These are phyloP conservation scores for Ogataea thermomethanolica DNA, from an alignment of 805 yeast species.

Conservation along the genomic window DNA sequence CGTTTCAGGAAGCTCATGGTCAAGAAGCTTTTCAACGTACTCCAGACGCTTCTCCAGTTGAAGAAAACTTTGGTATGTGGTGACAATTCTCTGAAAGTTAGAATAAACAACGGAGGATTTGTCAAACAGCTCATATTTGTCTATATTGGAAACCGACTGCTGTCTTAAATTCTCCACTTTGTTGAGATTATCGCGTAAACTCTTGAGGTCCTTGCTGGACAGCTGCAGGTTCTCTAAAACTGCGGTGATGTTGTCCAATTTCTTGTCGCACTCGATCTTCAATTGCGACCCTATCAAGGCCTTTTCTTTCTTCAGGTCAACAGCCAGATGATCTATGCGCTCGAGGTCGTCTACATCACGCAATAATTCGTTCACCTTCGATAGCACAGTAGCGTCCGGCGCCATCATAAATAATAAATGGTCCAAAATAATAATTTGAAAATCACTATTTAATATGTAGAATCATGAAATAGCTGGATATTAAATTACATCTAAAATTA, in stretches of 20 bases:
- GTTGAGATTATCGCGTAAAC: conserved; percentile 39
- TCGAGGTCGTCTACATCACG: conserved; percentile 45
- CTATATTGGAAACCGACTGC: conserved; percentile 52
- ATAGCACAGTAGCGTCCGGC: conserved; percentile 16
- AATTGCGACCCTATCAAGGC: conserved; percentile 72
- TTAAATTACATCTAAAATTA: neutral
- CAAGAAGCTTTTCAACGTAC: conserved; percentile 51
- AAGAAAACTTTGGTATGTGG: conserved; percentile 59
- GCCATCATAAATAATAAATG: conserved; percentile 13
- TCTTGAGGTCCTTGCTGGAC: conserved; percentile 43
- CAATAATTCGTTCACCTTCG: conserved; percentile 25
- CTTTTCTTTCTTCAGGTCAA: conserved; percentile 64
- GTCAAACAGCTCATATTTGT: conserved; percentile 65
- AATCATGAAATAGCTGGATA: too few species aligned
- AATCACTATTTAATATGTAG: neutral
- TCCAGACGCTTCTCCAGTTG: conserved; percentile 50
- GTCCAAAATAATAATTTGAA: neutral
- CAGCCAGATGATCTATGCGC: conserved; percentile 49
- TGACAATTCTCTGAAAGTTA: conserved; percentile 65
- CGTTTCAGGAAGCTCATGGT: conserved; percentile 33
- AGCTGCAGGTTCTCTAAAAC: conserved; percentile 25
- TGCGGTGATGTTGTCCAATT: conserved; percentile 28
- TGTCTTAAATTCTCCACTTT: conserved; percentile 37
- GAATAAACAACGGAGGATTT: conserved; percentile 65
- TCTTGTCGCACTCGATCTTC: conserved; percentile 58